A percentile compares a stretch with the other conserved stretches of the same genome.
Conservation (phyloP, 768 basidiomycete species). For the Termitomyces sp. region DNA sequence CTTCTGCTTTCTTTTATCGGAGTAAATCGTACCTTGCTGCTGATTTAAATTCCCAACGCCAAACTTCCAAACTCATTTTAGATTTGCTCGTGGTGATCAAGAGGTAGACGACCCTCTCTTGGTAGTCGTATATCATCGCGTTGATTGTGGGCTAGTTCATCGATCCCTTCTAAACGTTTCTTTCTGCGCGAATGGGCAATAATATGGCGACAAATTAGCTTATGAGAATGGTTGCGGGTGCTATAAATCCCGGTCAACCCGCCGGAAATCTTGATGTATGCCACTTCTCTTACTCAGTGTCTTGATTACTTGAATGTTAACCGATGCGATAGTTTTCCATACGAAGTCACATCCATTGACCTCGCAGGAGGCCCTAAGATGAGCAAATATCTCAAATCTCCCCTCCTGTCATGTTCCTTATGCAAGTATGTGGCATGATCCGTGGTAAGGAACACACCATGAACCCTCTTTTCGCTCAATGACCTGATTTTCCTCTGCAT, state of each 20-base stretch:
- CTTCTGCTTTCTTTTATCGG: constrained; percentile 55
- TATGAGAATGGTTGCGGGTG: constrained; percentile 65
- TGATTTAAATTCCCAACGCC: neutral
- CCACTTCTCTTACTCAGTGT: neutral
- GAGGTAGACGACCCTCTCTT: constrained; percentile 59
- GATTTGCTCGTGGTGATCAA: constrained; percentile 55
- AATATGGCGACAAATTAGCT: constrained; percentile 58
- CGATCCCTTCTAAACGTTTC: constrained; percentile 52
- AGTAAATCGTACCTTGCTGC: constrained; percentile 28
- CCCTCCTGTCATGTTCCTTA: constrained; percentile 30
- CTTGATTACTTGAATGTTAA: neutral
- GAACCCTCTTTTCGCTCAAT: neutral
- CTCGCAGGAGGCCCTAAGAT: constrained; percentile 66
- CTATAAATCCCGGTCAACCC: constrained; percentile 58
- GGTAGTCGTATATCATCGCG: constrained; percentile 61
- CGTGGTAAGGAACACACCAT: constrained; percentile 32
- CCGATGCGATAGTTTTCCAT: constrained; percentile 48
- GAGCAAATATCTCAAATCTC: constrained; percentile 51
- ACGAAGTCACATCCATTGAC: constrained; percentile 61
- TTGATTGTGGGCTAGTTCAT: constrained; percentile 47
- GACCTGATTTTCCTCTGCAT: neutral
- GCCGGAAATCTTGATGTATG: constrained; percentile 68
- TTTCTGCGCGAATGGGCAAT: constrained; percentile 58
- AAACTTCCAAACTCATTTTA: constrained; percentile 11
- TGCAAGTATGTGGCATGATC: constrained; percentile 65